Base-by-base conservation (phyloP, 2,329 filamentous ascomycete genomes). In the Coniochaeta sp. region DNA sequence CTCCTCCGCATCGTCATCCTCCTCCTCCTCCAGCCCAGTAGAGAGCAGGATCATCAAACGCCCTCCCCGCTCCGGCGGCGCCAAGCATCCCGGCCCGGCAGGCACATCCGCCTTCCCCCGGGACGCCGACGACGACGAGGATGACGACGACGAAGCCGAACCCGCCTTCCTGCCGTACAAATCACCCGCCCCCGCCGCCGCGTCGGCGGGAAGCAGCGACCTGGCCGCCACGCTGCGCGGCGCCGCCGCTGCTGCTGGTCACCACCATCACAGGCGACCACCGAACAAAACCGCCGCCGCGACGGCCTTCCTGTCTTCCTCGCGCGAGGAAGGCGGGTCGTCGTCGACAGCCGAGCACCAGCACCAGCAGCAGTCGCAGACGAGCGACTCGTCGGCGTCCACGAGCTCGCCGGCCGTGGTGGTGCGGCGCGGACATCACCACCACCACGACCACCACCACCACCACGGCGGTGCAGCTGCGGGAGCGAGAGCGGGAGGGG, bases 331-430 rank as follows among this genome's bases (percentile, higher is more conserved):
- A n/a, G n/a, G n/a, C n/a, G n/a, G n/a, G n/a, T n/a, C n/a, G 24
- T 52, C 47, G 3, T 4, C 36, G 7, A 4, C 14, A 17, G 7
- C 36, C 36, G 36, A 38, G 7, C 36, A 16, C 7, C 10, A 12
- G 36, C 24, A 52, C 24, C 9, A 30, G 47, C 4, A 14, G 47
- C 74, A 76, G 42, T 84, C 81, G 0, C 81, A 84, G 60, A 85
- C 82, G 1, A 86, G 83, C 0, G 84, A 89, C 65, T 89, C 88
- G 0, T 87, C 87, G 2, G 75, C 79, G 0, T n/a, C n/a, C n/a
- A 80, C 81, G 62, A 34, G n/a, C 26, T 86, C 83, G 22, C 75
- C 74, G 1, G 74, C 79, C 2, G 71, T 77, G 22, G 65, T 75
- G 5, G 19, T 9, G 42, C 42, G 19, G 19, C n/a, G 42, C 3